Evolutionary conservation across 2,329 filamentous ascomycete genomes (phyloP).

Genomic region (Graphilbum ipis-grandicollis): DNA sequence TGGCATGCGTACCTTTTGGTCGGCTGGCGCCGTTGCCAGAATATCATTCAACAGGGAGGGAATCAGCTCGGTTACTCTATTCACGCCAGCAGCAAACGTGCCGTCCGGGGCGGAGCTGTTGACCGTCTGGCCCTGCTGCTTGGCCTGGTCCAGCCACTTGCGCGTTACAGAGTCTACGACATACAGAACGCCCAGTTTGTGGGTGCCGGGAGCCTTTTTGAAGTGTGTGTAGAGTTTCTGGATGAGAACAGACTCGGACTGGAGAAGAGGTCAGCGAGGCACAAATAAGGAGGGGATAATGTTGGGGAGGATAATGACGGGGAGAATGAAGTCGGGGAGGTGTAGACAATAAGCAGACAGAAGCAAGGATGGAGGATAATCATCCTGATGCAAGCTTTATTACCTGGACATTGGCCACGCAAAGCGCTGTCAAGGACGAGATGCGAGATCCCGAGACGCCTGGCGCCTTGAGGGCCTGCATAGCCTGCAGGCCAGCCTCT

Average conservation of each 20-base stretch:
- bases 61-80: constrained; percentile 90
- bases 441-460: constrained; percentile 92
- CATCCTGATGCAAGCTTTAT: too few relatives aligned
- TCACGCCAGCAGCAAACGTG: constrained; percentile 85
- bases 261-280: constrained; percentile 9
- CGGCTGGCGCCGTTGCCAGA: constrained; percentile 67
- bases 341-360: constrained; percentile 1
- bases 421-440: constrained; percentile 68
- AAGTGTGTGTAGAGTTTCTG: constrained; percentile 96
- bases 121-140: constrained; percentile 65
- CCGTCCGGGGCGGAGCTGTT: constrained; percentile 72
- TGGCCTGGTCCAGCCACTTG: constrained; percentile 95
- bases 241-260: constrained; percentile 90
- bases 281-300: too few relatives aligned
- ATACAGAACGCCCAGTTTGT: constrained; percentile 98
- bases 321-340: too few relatives aligned
- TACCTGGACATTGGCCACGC: constrained; percentile 84
- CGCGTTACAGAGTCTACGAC: constrained; percentile 99
- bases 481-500: constrained; percentile 76
- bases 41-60: constrained; percentile 93
- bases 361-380: constrained; percentile 6
- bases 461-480: constrained; percentile 80
- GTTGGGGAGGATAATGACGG: too few relatives aligned
- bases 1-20: constrained; percentile 78
- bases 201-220: constrained; percentile 82